Conservation (phyloP, 192 early-diverging fungal genomes). For the Bifiguratus adelaidae region DNA sequence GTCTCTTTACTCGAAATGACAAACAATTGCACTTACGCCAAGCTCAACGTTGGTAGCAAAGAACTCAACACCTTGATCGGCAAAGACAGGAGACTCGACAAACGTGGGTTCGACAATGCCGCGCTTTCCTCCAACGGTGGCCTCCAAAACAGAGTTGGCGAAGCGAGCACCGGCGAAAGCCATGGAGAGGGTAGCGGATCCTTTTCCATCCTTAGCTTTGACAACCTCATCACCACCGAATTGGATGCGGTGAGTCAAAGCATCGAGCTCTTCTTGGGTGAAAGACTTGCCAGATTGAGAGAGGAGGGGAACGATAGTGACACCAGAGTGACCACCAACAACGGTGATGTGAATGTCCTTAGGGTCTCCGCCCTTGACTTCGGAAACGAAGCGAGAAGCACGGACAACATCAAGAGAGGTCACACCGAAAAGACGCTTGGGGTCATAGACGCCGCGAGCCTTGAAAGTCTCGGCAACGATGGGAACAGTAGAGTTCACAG, state of each 20-base stretch:
- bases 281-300: slow-evolving; percentile 64
- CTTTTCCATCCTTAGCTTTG: slow-evolving; percentile 97
- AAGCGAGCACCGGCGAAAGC: slow-evolving; percentile 86
- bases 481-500: slow-evolving; percentile 94
- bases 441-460: slow-evolving; percentile 74
- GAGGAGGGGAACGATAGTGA: slow-evolving; percentile 95
- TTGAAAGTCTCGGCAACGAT: slow-evolving; percentile 88
- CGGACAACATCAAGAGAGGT: slow-evolving; percentile 97
- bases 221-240: slow-evolving; percentile 99
- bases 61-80: slow-evolving; percentile 52
- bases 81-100: slow-evolving; percentile 58
- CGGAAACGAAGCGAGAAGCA: slow-evolving; percentile 88
- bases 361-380: slow-evolving; percentile 64
- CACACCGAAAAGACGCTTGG: slow-evolving; percentile 86
- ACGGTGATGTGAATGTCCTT: slow-evolving; percentile 71
- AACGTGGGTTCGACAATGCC: slow-evolving; percentile 84
- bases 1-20: not conserved
- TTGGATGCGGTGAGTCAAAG: slow-evolving; percentile 93
- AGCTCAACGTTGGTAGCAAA: slow-evolving; percentile 75
- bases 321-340: slow-evolving; percentile 93
- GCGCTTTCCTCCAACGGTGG: slow-evolving; percentile 63
- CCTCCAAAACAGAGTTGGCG: slow-evolving; percentile 79
- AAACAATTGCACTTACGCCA: slow-evolving; percentile 22
- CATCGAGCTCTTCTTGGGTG: slow-evolving; percentile 77
- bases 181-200: slow-evolving; percentile 86